phyloP scores from a whole-genome alignment of 495 filamentous ascomycete genomes.

The Penicillium bovifimosum region DNA sequence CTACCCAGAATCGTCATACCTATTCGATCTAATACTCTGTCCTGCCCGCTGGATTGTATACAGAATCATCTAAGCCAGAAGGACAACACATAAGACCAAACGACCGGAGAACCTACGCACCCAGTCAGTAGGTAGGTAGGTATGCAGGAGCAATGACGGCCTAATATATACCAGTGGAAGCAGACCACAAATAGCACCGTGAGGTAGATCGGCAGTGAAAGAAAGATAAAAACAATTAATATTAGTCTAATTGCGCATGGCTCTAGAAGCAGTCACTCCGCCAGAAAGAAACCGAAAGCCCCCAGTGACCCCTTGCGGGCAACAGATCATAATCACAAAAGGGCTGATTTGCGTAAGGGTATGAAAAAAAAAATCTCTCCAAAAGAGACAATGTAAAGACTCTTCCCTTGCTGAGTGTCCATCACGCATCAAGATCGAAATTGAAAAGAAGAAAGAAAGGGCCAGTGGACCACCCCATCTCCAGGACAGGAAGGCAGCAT shows the following conservation, averaged over 20 bases:
- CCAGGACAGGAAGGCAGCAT: slow-evolving; percentile 36
- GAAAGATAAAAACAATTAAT: slow-evolving; percentile 21
- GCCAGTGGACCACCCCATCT: slow-evolving; percentile 27
- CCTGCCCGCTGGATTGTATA: no score
- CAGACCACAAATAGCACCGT: no score
- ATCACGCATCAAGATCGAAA: slow-evolving; percentile 13
- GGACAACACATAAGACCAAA: no score
- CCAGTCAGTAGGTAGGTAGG: no score
- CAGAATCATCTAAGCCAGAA: no score
- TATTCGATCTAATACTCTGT: no score
- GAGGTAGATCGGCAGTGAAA: no score
- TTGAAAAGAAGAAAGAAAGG: slow-evolving; percentile 12
- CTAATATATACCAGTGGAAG: no score
- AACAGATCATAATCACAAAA: slow-evolving; percentile 12
- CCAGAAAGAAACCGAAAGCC: slow-evolving; percentile 13
- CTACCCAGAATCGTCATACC: no score
- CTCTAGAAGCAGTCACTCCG: slow-evolving; percentile 6
- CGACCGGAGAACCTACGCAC: no score
- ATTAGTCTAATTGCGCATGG: slow-evolving; percentile 26
- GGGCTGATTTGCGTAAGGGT: slow-evolving; percentile 5
- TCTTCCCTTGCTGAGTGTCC: slow-evolving; percentile 4
- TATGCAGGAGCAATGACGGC: no score
- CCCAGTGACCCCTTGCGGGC: slow-evolving; percentile 7
- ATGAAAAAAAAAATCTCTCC: slow-evolving; percentile 3
- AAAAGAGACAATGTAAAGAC: slow-evolving; percentile 6